A percentile compares a stretch with the other conserved stretches of the same genome.
phyloP scores from a whole-genome alignment of 257 asterid genomes.

The Solanum lycopersicoides region DNA sequence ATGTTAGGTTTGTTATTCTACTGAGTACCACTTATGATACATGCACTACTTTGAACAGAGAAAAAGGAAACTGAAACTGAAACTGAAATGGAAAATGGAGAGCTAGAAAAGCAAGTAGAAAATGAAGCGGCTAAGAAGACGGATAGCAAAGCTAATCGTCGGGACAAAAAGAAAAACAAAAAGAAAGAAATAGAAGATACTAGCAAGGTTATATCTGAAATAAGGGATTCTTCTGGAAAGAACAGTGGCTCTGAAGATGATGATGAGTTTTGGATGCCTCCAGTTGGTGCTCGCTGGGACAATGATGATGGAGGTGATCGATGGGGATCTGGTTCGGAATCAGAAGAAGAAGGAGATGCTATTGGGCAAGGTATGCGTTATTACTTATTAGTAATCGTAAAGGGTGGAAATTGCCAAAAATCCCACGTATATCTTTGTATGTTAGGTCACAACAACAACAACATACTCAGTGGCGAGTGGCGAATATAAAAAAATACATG shows the following conservation, averaged over 20 bases:
- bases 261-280: slow-evolving; percentile 86
- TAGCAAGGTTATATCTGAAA: slow-evolving; percentile 34
- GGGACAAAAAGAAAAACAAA: slow-evolving; percentile 28
- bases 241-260: slow-evolving; percentile 45
- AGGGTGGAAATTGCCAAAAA: neutral
- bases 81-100: slow-evolving; percentile 22
- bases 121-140: slow-evolving; percentile 17
- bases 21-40: neutral
- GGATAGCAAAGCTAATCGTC: slow-evolving; percentile 5
- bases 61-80: slow-evolving; percentile 56
- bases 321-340: slow-evolving; percentile 67
- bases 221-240: slow-evolving; percentile 38
- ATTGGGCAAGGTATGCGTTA: slow-evolving; percentile 41
- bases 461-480: neutral
- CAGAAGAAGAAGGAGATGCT: slow-evolving; percentile 38
- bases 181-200: slow-evolving; percentile 21
- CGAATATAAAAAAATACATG: too few relatives aligned
- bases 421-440: neutral
- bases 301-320: slow-evolving; percentile 80
- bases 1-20: neutral
- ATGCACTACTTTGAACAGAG: slow-evolving; percentile 29
- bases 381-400: neutral
- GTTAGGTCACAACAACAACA: neutral
- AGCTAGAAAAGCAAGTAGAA: slow-evolving; percentile 16
- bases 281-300: slow-evolving; percentile 90